These are phyloP conservation scores for Phytophthora kernoviae DNA, from an alignment of 352 stramenopile genomes.

Conservation along the genomic window DNA sequence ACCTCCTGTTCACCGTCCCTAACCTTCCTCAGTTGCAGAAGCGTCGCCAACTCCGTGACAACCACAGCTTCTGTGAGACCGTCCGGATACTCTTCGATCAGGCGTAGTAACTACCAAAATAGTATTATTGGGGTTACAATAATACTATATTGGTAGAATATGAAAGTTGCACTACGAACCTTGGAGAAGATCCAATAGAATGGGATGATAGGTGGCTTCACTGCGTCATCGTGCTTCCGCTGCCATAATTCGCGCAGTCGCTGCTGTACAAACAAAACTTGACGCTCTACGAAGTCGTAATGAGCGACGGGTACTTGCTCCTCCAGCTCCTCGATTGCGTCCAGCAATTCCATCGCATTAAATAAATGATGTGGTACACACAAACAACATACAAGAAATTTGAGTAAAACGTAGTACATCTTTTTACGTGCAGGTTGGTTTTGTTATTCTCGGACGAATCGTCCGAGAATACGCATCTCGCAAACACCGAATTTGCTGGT, in stretches of 20 bases:
- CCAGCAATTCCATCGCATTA: conserved; percentile 64
- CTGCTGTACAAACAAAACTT: conserved; percentile 46
- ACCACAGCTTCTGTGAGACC: conserved; percentile 68
- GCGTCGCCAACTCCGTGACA: conserved; percentile 59
- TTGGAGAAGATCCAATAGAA: conserved; percentile 68
- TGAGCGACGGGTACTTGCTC: conserved; percentile 20
- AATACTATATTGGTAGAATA: neutral
- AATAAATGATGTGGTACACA: too few species aligned
- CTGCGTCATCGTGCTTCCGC: conserved; percentile 27
- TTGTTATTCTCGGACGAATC: too few species aligned
- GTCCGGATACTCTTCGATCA: conserved; percentile 72
- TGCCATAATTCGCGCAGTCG: conserved; percentile 48
- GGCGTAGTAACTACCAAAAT: conserved; percentile 38
- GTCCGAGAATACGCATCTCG: too few species aligned
- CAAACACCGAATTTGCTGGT: neutral
- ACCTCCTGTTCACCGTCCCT: conserved; percentile 4
- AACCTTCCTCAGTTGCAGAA: conserved; percentile 42
- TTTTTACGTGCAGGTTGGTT: too few species aligned
- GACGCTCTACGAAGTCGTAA: conserved; percentile 52
- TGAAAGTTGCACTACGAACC: conserved; percentile 13
- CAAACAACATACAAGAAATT: too few species aligned
- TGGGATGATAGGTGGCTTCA: conserved; percentile 29
- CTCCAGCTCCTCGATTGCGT: conserved; percentile 62
- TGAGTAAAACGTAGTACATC: too few species aligned
- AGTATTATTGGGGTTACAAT: conserved; percentile 1